Evolutionary conservation across 225 moss, liverwort and hornwort species (phyloP), one percentile per base, ranked within the genome.

Genomic region (Asterella californica): DNA sequence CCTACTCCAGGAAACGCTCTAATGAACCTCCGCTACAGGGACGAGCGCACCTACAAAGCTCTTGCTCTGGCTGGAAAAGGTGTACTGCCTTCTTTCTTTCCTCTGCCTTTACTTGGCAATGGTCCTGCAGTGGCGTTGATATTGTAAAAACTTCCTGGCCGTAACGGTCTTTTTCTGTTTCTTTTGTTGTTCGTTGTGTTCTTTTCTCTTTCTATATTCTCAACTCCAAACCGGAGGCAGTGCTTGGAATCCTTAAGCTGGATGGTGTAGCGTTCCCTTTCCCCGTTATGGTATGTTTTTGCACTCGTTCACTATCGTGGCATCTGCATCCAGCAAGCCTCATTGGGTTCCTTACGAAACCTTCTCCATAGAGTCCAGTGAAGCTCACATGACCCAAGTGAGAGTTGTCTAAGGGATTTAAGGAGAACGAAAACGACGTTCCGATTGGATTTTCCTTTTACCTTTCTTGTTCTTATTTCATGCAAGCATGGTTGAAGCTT

Each of bases 1-100:
- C 92, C 95, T 66, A 95, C 95, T 55, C 99, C 99, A 74, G 95
- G 99, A 59, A 95, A 92, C 84, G 86, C 93, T 18, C 90, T 99
- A 3, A 99, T 99, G 99, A 95, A 99, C 75, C 88, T 99, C 78
- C 92, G 99, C 18, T 99, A 95, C 78, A 87, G 93, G 42, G 87
- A 99, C 84, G 99, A 99, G 86, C 87, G 91, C 68, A 89, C 91
- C 45, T 99, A 87, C 69, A 76, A 86, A 33, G 82, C 87, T 62
- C 88, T 90, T 79, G 84, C 89, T 57, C 82, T 88, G 63, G 80
- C 88, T 29, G 99, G 99, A 70, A 91, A 89, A 87, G 94, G 97
- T 27, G 12, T 34, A 34, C 12, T 67, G 32, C 67, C 5, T 6
- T 70, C 9, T 0, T 18, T 34, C 21, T 19, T 70, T 21, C 70